Evolutionary conservation across 1,284 basidiomycete species (phyloP).

Genomic region (Sanghuangporus weigelae): DNA sequence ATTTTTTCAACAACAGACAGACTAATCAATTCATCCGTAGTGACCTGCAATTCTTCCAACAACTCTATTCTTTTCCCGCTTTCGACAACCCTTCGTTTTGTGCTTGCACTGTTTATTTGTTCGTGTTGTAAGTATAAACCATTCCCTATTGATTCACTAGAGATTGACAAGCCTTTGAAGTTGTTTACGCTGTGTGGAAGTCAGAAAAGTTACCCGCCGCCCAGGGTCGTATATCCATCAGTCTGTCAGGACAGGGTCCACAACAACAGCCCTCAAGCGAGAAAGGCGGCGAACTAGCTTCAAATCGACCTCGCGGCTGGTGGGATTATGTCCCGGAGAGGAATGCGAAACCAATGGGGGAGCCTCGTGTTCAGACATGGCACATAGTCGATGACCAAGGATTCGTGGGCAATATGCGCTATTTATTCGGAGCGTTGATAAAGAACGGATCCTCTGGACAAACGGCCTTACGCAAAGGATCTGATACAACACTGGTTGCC

Average conservation of each 20-base stretch:
- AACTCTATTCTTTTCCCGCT: constrained; percentile 37
- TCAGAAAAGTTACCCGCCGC: constrained; percentile 45
- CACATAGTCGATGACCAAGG: constrained; percentile 17
- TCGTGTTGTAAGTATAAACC: constrained; percentile 46
- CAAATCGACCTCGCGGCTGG: constrained; percentile 39
- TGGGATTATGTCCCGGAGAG: constrained; percentile 45
- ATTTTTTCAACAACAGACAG: constrained; percentile 5
- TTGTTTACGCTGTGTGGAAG: constrained; percentile 52
- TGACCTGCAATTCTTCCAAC: constrained; percentile 29
- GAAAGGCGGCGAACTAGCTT: constrained; percentile 23
- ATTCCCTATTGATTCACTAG: neutral
- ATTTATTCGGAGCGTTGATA: constrained; percentile 1
- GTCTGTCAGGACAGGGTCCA: constrained; percentile 30
- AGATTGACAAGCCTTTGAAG: constrained; percentile 28
- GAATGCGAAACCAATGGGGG: neutral
- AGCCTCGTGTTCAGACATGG: constrained; percentile 10
- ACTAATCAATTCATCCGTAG: constrained; percentile 28
- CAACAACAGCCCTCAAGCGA: constrained; percentile 26
- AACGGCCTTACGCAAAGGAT: neutral
- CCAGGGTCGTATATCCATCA: constrained; percentile 52
- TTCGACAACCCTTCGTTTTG: constrained; percentile 45
- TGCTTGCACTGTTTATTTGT: constrained; percentile 53
- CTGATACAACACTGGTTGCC: neutral
- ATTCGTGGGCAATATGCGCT: constrained; percentile 18
- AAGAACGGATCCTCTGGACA: neutral